These are phyloP conservation scores for Helotiales sp. DNA, from an alignment of 2,329 filamentous ascomycete species.

Conservation along the genomic window DNA sequence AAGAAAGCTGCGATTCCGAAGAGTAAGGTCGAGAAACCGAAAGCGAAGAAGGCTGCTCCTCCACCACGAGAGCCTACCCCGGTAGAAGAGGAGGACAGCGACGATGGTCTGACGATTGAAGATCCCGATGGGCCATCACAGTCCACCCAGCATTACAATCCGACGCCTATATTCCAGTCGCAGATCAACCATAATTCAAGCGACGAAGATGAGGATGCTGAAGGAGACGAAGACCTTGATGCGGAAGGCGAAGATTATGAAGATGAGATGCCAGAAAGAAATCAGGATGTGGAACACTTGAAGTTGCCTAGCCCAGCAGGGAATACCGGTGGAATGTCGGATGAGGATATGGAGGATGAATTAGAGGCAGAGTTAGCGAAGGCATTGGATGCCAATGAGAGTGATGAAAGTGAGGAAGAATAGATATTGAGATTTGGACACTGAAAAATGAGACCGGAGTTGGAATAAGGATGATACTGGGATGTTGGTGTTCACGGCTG, in stretches of 20 bases:
- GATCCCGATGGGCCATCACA: slow-evolving; percentile 53
- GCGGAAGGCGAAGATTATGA: slow-evolving; percentile 49
- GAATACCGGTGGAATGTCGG: slow-evolving; percentile 26
- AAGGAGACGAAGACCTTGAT: slow-evolving; percentile 49
- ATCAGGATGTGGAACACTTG: slow-evolving; percentile 42
- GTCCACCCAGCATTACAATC: slow-evolving; percentile 19
- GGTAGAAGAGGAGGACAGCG: slow-evolving; percentile 46
- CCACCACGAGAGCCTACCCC: slow-evolving; percentile 30
- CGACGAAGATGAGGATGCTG: slow-evolving; percentile 48
- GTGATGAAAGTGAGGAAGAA: slow-evolving; percentile 38
- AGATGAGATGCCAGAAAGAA: slow-evolving; percentile 35
- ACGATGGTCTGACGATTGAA: slow-evolving; percentile 58
- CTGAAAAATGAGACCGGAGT: neutral
- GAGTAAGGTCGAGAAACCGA: slow-evolving; percentile 34
- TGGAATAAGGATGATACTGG: neutral
- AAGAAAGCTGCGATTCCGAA: slow-evolving; percentile 11
- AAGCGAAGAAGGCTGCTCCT: slow-evolving; percentile 26
- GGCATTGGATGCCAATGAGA: slow-evolving; percentile 31
- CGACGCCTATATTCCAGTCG: slow-evolving; percentile 29
- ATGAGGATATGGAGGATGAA: slow-evolving; percentile 35
- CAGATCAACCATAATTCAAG: slow-evolving; percentile 38
- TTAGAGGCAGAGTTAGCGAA: slow-evolving; percentile 36
- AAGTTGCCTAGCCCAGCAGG: slow-evolving; percentile 56
- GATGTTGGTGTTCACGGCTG: too few relatives aligned
- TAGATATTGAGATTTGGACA: slow-evolving; percentile 19